Evolutionary conservation across 139 green algal species (phyloP), one percentile per base, ranked within the genome.

Genomic region (Chlorella sp.): DNA sequence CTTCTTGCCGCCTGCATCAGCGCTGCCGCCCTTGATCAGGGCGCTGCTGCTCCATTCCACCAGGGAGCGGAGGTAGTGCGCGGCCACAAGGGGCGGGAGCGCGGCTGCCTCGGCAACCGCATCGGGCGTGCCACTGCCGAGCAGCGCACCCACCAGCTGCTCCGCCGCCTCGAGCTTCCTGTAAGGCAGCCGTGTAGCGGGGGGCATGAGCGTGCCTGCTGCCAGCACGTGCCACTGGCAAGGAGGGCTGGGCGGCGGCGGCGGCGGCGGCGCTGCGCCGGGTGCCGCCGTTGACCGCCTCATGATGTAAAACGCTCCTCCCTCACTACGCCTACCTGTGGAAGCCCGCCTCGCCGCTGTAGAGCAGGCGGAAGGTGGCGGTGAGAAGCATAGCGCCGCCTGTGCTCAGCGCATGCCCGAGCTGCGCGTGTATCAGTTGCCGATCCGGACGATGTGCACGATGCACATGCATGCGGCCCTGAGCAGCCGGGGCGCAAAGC

Each of bases 31-130:
- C 34, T 80, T 83, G 36, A 63, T 74, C 60, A 83, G 38, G 4
- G 28, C 25, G 17, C 78, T 63, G 26, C 60, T 47, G 38, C 21
- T 32, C 82, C 82, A 86, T 12, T 86, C 82, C 20, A 86, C 17
- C 41, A 86, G 62, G 26, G 82, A 86, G 39, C 73, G 60, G 23
- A 79, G 47, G 62, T 70, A 86, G 69, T 86, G 82, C 15, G 82
- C 62, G 0, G 17, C n/a, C 67, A 86, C 62, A n/a, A 86, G 82
- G 30, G 47, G 67, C 17, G 82, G 82, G 41, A 86, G 73, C 20
- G 15, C 39, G 21, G 67, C 41, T 15, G n/a, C 71, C 41, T 60
- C 28, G 6, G 39, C 3, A 0, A n/a, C 13, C 13, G 51, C 30
- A 17, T 6, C 7, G 9, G 3, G 15, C 16, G 30, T 34, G 1